Conservation (phyloP, 2,329 filamentous ascomycete genomes). For the Penicillium sp. region DNA sequence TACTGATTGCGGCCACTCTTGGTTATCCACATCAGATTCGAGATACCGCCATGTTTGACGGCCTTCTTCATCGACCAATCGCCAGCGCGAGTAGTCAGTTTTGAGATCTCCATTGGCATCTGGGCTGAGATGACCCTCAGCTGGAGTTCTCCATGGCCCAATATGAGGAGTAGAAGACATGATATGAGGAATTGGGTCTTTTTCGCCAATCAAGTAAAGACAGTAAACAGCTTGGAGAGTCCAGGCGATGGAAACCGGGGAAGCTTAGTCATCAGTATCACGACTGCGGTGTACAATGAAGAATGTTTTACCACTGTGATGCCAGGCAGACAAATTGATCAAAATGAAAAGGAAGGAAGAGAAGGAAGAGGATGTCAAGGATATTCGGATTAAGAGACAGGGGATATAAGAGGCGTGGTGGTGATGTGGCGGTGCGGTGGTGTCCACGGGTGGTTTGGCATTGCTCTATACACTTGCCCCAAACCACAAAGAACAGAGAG, state of each 20-base stretch:
- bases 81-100: conserved; percentile 82
- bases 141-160: conserved; percentile 36
- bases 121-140: conserved; percentile 36
- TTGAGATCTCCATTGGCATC: conserved; percentile 46
- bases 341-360: neutral
- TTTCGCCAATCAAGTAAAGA: neutral
- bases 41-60: conserved; percentile 95
- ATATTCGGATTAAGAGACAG: neutral
- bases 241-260: neutral
- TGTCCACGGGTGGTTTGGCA: neutral
- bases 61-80: conserved; percentile 77
- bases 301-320: neutral
- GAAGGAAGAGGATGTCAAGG: neutral
- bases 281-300: conserved; percentile 8
- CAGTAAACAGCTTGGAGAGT: neutral
- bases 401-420: neutral
- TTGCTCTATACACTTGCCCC: neutral
- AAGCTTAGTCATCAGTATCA: conserved; percentile 15
- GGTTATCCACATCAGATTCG: conserved; percentile 64
- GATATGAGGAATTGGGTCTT: neutral
- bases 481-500: neutral
- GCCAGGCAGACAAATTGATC: neutral
- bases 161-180: conserved; percentile 28
- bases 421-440: neutral
- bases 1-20: conserved; percentile 78